Evolutionary conservation across 2,329 filamentous ascomycete species (phyloP).

Genomic region (Cryphonectria carpinicola): DNA sequence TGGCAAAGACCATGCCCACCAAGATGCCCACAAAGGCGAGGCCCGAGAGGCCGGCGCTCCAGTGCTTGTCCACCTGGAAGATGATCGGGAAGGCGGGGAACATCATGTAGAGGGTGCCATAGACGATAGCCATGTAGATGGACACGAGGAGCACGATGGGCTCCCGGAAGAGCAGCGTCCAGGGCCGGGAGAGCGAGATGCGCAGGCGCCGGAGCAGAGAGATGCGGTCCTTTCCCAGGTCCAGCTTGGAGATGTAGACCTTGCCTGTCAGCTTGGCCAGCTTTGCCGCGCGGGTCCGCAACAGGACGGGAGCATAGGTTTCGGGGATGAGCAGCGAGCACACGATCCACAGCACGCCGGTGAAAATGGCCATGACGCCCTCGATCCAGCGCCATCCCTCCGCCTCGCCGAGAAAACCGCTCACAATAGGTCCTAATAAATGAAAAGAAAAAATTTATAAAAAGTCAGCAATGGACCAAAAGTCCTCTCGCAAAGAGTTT

Average conservation of each 20-base stretch:
- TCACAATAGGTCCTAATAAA: constrained; percentile 60
- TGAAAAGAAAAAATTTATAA: too few species aligned
- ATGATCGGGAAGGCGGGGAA: constrained; percentile 69
- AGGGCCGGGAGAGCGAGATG: constrained; percentile 64
- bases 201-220: constrained; percentile 57
- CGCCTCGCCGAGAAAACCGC: constrained; percentile 67
- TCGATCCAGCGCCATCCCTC: constrained; percentile 73
- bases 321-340: constrained; percentile 58
- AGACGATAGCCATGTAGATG: constrained; percentile 28
- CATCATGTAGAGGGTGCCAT: constrained; percentile 41
- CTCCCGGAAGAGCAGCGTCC: constrained; percentile 70
- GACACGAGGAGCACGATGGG: constrained; percentile 48
- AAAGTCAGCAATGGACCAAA: constrained; percentile 1
- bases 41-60: constrained; percentile 62
- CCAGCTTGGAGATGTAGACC: constrained; percentile 58
- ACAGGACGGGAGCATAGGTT: constrained; percentile 63
- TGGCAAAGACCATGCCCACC: constrained; percentile 65
- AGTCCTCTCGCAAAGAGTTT: too few species aligned
- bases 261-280: constrained; percentile 58
- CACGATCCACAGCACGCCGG: constrained; percentile 61
- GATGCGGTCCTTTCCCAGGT: constrained; percentile 44
- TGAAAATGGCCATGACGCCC: constrained; percentile 67
- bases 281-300: constrained; percentile 56
- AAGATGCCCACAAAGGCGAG: constrained; percentile 71
- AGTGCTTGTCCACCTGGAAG: constrained; percentile 63